These are phyloP conservation scores for Sugiyamaella novakii DNA, from an alignment of 1,139 yeast species.

Conservation along the genomic window DNA sequence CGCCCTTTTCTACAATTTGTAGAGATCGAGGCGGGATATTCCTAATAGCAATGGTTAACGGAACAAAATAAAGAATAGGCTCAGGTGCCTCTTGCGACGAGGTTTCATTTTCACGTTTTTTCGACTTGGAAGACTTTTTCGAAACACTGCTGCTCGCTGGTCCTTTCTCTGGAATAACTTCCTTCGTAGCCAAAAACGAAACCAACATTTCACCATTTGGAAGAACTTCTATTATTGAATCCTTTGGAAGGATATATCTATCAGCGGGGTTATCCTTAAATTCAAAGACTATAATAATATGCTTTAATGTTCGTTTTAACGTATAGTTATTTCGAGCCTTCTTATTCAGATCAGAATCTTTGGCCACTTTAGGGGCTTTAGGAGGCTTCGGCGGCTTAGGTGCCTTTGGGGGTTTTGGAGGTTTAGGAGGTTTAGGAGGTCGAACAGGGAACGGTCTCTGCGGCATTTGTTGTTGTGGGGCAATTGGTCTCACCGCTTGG, in stretches of 20 bases:
- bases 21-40: slow-evolving; percentile 67
- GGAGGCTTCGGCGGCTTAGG: slow-evolving; percentile 28
- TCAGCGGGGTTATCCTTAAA: slow-evolving; percentile 77
- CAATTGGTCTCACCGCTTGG: slow-evolving; percentile 22
- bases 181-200: slow-evolving; percentile 64
- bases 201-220: slow-evolving; percentile 56
- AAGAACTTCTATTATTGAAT: slow-evolving; percentile 69
- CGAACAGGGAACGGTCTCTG: slow-evolving; percentile 2
- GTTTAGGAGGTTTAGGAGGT: slow-evolving; percentile 11
- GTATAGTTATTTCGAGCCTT: slow-evolving; percentile 30
- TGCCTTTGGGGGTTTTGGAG: slow-evolving; percentile 27
- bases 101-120: slow-evolving; percentile 5
- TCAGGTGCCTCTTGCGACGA: slow-evolving; percentile 33
- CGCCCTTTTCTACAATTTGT: slow-evolving; percentile 71
- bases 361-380: slow-evolving; percentile 9
- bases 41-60: slow-evolving; percentile 64
- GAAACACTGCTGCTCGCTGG: slow-evolving; percentile 3
- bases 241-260: slow-evolving; percentile 72
- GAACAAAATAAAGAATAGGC: slow-evolving; percentile 43
- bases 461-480: slow-evolving; percentile 5
- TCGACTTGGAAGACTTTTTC: slow-evolving; percentile 27
- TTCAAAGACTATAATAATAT: slow-evolving; percentile 81
- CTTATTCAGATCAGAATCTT: slow-evolving; percentile 29
- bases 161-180: slow-evolving; percentile 41
- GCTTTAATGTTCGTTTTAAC: slow-evolving; percentile 45